These are phyloP conservation scores for Apiotrichum akiyoshidainum DNA, from an alignment of 1,284 basidiomycete species.

Conservation along the genomic window DNA sequence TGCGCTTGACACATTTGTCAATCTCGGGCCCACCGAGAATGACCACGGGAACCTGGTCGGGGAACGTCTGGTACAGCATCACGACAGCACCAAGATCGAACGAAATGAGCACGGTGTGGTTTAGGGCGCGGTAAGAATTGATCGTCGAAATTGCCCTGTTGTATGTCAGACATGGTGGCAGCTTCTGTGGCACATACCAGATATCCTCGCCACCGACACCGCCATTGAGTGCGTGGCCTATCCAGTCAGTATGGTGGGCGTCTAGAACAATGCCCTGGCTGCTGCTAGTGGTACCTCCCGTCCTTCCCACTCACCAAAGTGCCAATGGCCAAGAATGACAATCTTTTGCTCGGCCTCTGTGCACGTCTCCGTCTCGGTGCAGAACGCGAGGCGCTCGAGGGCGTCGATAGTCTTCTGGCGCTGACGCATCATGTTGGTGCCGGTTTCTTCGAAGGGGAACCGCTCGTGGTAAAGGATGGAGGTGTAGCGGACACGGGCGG, in stretches of 20 bases:
- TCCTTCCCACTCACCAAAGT: constrained; percentile 19
- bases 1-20: constrained; percentile 21
- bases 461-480: not conserved
- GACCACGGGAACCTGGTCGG: constrained; percentile 27
- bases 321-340: constrained; percentile 25
- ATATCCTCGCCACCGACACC: constrained; percentile 31
- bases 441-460: not conserved
- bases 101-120: constrained; percentile 33
- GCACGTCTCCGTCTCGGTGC: constrained; percentile 23
- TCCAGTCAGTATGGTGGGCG: too few relatives aligned
- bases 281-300: not conserved
- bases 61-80: constrained; percentile 35
- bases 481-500: too few relatives aligned
- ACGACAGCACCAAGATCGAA: constrained; percentile 29
- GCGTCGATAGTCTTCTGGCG: constrained; percentile 10
- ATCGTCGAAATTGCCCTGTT: constrained; percentile 28
- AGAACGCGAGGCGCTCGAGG: constrained; percentile 23
- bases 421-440: not conserved
- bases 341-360: constrained; percentile 25
- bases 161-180: too few relatives aligned
- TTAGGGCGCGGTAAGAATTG: constrained; percentile 25
- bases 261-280: not conserved
- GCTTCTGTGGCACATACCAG: constrained; percentile 32
- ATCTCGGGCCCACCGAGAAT: constrained; percentile 26
- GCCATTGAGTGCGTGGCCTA: constrained; percentile 15